Conservation (phyloP, 768 basidiomycete species). For the Lactarius sp. region DNA sequence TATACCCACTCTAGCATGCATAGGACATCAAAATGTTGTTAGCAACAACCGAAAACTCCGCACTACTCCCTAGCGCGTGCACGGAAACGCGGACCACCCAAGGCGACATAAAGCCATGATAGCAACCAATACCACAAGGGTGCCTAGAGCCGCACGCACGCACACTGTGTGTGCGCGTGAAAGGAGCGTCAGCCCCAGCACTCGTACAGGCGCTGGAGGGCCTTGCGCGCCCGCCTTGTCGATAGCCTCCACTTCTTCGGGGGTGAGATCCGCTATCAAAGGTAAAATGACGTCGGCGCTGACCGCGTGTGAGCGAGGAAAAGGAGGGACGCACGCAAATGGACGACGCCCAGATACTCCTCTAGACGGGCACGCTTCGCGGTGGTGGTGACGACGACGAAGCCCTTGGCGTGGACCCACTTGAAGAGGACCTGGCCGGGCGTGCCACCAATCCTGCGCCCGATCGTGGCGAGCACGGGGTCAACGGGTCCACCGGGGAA, state of each 20-base stretch:
- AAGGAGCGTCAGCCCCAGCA: too few species aligned
- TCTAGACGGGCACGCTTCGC: neutral
- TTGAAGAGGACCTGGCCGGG: slow-evolving; percentile 62
- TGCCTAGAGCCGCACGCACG: neutral
- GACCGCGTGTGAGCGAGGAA: neutral
- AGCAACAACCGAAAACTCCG: neutral
- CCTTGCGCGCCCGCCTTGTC: slow-evolving; percentile 57
- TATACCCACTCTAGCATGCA: too few species aligned
- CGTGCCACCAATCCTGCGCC: slow-evolving; percentile 49
- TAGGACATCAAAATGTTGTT: neutral
- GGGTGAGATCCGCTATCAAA: slow-evolving; percentile 44
- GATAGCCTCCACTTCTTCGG: slow-evolving; percentile 56
- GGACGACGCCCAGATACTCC: slow-evolving; percentile 1
- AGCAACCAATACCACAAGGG: neutral
- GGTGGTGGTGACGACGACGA: slow-evolving; percentile 54
- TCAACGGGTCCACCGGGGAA: slow-evolving; percentile 65
- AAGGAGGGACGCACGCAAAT: slow-evolving; percentile 16
- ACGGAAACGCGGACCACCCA: neutral
- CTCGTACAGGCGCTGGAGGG: slow-evolving; percentile 32
- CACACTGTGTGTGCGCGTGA: neutral
- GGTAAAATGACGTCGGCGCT: neutral
- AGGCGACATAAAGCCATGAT: neutral
- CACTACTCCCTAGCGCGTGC: neutral
- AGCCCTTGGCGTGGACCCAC: slow-evolving; percentile 66
- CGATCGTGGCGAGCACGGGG: slow-evolving; percentile 46